Evolutionary conservation across 2,329 filamentous ascomycete genomes (phyloP).

Genomic region (Myotisia sp.): DNA sequence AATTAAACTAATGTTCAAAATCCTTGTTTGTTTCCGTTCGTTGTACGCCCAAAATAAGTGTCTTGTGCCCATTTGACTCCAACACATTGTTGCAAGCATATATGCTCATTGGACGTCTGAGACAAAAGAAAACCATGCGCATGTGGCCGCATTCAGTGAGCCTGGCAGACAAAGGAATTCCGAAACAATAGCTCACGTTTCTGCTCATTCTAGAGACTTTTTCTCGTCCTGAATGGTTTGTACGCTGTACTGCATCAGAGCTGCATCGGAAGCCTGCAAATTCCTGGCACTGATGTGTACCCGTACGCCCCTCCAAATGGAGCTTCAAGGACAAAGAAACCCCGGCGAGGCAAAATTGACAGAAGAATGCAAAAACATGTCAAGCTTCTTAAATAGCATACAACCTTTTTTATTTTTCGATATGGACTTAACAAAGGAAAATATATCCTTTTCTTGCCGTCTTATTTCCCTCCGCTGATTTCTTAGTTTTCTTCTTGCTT

Average conservation of each 20-base stretch:
- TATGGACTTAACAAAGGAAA: constrained; percentile 4
- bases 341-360: not conserved
- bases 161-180: constrained; percentile 22
- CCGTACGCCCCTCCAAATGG: constrained; percentile 6
- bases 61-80: constrained; percentile 13
- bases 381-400: constrained; percentile 13
- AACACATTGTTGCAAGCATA: constrained; percentile 20
- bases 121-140: constrained; percentile 14
- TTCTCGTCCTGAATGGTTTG: constrained; percentile 1
- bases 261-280: constrained; percentile 11
- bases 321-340: constrained; percentile 12
- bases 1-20: too few relatives aligned
- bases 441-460: constrained; percentile 7
- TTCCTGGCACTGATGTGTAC: constrained; percentile 13
- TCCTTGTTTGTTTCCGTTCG: constrained; percentile 13
- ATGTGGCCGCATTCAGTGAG: constrained; percentile 19
- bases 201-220: not conserved
- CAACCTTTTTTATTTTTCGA: constrained; percentile 13
- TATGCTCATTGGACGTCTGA: constrained; percentile 17
- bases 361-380: constrained; percentile 8
- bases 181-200: constrained; percentile 16
- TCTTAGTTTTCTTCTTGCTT: constrained; percentile 6
- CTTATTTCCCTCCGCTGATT: constrained; percentile 5
- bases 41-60: constrained; percentile 12
- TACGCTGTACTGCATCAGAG: not conserved